These are phyloP conservation scores for Exophiala oligosperma DNA, from an alignment of 2,329 filamentous ascomycete genomes.

Conservation along the genomic window DNA sequence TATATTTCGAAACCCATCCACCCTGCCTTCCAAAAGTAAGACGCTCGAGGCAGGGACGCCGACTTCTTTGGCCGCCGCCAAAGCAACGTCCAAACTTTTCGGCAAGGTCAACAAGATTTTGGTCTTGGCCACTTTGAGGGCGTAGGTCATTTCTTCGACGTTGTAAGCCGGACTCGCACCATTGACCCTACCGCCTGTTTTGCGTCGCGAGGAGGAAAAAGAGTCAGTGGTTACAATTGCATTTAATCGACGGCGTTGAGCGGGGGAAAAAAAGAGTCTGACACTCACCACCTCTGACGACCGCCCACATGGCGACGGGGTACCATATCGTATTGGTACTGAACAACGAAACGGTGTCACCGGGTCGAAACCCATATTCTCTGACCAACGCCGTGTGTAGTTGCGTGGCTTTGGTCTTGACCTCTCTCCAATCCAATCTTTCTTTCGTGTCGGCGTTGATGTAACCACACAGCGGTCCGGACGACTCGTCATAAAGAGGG, in stretches of 20 bases:
- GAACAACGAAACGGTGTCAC: slow-evolving; percentile 62
- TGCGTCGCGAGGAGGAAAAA: too few relatives aligned
- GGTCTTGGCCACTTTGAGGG: slow-evolving; percentile 57
- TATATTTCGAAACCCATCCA: slow-evolving; percentile 50
- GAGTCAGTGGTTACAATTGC: too few relatives aligned
- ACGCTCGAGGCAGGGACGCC: slow-evolving; percentile 54
- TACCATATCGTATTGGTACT: slow-evolving; percentile 68
- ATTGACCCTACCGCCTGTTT: slow-evolving; percentile 55
- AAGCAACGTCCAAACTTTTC: slow-evolving; percentile 51
- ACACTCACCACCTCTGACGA: slow-evolving; percentile 47
- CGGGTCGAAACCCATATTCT: slow-evolving; percentile 54
- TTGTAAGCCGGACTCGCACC: slow-evolving; percentile 67
- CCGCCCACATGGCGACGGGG: slow-evolving; percentile 61
- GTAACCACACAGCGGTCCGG: slow-evolving; percentile 50
- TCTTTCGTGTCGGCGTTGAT: slow-evolving; percentile 61
- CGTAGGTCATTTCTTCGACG: slow-evolving; percentile 67
- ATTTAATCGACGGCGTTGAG: too few relatives aligned
- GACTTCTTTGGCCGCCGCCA: slow-evolving; percentile 54
- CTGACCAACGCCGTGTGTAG: slow-evolving; percentile 61
- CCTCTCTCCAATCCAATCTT: slow-evolving; percentile 56
- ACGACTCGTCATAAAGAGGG: slow-evolving; percentile 42
- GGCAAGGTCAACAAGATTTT: slow-evolving; percentile 37
- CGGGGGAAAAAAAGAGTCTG: too few relatives aligned
- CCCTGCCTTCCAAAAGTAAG: slow-evolving; percentile 57
- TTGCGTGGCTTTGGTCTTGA: slow-evolving; percentile 58